phyloP scores from a whole-genome alignment of 345 rosid genomes.

The Moricandia arvensis region DNA sequence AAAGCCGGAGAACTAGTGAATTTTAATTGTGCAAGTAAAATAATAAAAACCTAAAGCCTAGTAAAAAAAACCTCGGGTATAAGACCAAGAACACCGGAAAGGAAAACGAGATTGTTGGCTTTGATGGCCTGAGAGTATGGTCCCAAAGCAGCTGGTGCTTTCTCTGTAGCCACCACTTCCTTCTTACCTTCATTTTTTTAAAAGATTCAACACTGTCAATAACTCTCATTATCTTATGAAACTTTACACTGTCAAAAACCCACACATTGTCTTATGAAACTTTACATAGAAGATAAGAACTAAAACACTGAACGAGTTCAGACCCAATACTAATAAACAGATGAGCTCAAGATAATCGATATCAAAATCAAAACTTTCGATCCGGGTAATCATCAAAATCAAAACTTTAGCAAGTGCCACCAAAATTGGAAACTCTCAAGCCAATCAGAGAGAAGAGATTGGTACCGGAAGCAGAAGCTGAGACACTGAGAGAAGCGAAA shows the following conservation, averaged over 20 bases:
- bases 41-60: no score
- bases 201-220: background rate
- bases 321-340: constrained; percentile 7
- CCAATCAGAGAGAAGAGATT: no score
- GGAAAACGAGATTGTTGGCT: constrained; percentile 67
- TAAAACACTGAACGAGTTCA: background rate
- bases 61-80: constrained; percentile 69
- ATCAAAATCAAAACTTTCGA: background rate
- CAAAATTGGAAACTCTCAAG: background rate
- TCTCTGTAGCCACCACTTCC: constrained; percentile 70
- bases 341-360: background rate
- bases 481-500: constrained; percentile 41
- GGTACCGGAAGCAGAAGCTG: constrained; percentile 36
- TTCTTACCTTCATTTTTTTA: constrained; percentile 54
- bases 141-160: constrained; percentile 94
- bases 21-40: background rate
- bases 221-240: constrained; percentile 2
- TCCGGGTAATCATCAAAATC: constrained; percentile 18
- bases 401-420: constrained; percentile 1
- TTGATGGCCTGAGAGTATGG: constrained; percentile 93
- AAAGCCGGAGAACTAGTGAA: background rate
- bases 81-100: constrained; percentile 86
- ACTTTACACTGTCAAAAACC: no score
- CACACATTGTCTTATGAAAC: background rate
- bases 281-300: no score